Percentiles rank a stretch among this genome's conserved stretches.
Conservation (phyloP, 1,284 basidiomycete species). For the Butyriboletus regius region DNA sequence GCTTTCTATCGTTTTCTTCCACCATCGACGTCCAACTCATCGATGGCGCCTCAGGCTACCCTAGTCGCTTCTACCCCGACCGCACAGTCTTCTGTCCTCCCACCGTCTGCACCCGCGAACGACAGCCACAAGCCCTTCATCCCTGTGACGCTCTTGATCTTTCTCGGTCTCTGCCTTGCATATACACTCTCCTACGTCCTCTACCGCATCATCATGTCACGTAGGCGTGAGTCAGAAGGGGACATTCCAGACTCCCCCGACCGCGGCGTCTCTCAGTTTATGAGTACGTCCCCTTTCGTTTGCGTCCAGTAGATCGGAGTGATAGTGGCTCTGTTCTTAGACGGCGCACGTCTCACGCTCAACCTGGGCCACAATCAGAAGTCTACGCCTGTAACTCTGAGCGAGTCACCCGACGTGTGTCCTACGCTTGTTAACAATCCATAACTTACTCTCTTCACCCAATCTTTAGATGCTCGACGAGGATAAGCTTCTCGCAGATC, state of each 20-base stretch:
- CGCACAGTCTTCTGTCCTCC: slow-evolving; percentile 1
- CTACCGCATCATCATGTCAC: slow-evolving; percentile 23
- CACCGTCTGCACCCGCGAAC: background rate
- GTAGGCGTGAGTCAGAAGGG: slow-evolving; percentile 9
- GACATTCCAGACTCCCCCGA: slow-evolving; percentile 18
- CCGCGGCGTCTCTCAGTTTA: slow-evolving; percentile 25
- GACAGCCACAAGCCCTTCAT: slow-evolving; percentile 7
- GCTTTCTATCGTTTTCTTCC: slow-evolving; percentile 8
- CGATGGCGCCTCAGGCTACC: slow-evolving; percentile 26
- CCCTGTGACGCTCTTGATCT: slow-evolving; percentile 18
- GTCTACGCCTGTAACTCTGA: background rate
- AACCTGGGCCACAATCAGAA: slow-evolving; percentile 12
- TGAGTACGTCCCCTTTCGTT: slow-evolving; percentile 20
- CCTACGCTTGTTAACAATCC: background rate
- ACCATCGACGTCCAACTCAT: background rate
- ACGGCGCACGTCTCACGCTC: slow-evolving; percentile 26
- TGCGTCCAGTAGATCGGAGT: background rate
- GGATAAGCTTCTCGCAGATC: slow-evolving; percentile 12
- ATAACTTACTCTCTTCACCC: background rate
- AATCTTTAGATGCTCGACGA: slow-evolving; percentile 12
- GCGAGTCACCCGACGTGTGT: slow-evolving; percentile 14
- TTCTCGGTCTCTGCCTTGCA: slow-evolving; percentile 23
- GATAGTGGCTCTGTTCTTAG: slow-evolving; percentile 3
- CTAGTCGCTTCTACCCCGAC: background rate
- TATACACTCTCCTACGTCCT: slow-evolving; percentile 27